Conservation (phyloP, 2,329 filamentous ascomycete species). For the Talaromyces rugulosus region DNA sequence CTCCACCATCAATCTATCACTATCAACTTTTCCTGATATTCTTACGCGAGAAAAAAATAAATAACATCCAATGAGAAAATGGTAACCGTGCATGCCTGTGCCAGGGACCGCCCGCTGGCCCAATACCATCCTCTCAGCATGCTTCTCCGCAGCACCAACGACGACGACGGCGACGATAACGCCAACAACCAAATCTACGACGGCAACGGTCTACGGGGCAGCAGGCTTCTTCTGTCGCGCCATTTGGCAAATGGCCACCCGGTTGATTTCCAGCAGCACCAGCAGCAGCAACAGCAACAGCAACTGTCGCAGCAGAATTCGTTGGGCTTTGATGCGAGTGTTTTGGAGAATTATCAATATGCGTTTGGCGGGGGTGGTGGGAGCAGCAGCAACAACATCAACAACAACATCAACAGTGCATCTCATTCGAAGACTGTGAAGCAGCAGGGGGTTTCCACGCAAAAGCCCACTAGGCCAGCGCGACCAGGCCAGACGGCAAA, state of each 20-base stretch:
- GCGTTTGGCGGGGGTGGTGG: neutral
- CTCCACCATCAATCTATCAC: neutral
- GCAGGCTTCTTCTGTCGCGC: neutral
- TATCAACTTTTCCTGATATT: neutral
- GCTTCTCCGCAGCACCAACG: neutral
- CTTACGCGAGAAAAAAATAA: too few relatives aligned
- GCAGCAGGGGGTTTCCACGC: neutral
- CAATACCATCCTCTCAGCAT: neutral
- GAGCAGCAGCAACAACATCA: neutral
- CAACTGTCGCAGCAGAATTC: neutral
- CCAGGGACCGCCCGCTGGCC: too few relatives aligned
- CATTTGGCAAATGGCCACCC: neutral
- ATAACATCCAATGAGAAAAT: neutral
- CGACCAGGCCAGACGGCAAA: neutral
- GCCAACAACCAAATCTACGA: neutral
- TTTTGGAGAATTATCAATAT: neutral
- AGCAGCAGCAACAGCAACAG: neutral
- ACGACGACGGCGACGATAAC: neutral
- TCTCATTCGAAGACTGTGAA: neutral
- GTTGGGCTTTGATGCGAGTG: neutral
- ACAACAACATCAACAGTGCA: neutral
- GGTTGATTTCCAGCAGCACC: neutral
- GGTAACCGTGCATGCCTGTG: neutral
- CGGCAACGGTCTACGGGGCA: neutral
- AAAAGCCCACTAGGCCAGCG: neutral